Percentiles rank a stretch among this genome's conserved stretches.
phyloP scores from a whole-genome alignment of 2,329 filamentous ascomycete species.

The Pseudogymnoascus sp. region DNA sequence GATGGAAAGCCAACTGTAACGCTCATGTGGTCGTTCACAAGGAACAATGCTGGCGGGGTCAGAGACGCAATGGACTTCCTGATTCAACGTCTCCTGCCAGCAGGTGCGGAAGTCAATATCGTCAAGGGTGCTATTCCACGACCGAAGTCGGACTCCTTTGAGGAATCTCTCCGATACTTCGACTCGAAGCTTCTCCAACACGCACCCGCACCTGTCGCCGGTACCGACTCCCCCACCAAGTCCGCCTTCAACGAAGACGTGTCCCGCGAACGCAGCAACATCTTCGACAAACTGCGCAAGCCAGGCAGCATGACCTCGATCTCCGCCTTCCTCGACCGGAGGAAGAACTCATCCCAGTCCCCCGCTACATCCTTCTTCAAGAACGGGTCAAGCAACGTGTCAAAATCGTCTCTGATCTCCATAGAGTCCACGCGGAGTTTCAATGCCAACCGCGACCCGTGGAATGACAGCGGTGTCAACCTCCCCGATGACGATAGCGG shows the following conservation, averaged over 20 bases:
- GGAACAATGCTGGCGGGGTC: conserved; percentile 92
- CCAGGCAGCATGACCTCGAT: conserved; percentile 91
- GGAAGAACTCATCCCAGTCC: conserved; percentile 88
- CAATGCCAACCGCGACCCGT: conserved; percentile 87
- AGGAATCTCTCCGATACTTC: conserved; percentile 94
- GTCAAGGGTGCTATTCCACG: conserved; percentile 93
- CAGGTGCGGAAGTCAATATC: conserved; percentile 78
- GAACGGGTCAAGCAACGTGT: conserved; percentile 78
- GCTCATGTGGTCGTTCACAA: conserved; percentile 76
- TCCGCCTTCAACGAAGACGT: conserved; percentile 76
- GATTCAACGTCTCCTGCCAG: conserved; percentile 74
- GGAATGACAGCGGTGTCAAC: conserved; percentile 97
- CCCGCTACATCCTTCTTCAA: conserved; percentile 83
- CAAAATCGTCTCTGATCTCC: conserved; percentile 90
- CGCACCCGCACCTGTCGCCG: conserved; percentile 66
- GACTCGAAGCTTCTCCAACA: conserved; percentile 95
- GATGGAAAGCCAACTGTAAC: conserved; percentile 52
- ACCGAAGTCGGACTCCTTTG: conserved; percentile 98
- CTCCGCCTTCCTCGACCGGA: conserved; percentile 88
- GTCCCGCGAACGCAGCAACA: conserved; percentile 68
- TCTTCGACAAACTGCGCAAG: conserved; percentile 90
- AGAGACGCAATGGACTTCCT: conserved; percentile 95
- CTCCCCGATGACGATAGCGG: conserved; percentile 74
- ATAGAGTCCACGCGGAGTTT: conserved; percentile 91
- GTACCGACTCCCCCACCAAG: conserved; percentile 81